phyloP scores from a whole-genome alignment of 495 filamentous ascomycete genomes.

The Penicillium longicatenatum region DNA sequence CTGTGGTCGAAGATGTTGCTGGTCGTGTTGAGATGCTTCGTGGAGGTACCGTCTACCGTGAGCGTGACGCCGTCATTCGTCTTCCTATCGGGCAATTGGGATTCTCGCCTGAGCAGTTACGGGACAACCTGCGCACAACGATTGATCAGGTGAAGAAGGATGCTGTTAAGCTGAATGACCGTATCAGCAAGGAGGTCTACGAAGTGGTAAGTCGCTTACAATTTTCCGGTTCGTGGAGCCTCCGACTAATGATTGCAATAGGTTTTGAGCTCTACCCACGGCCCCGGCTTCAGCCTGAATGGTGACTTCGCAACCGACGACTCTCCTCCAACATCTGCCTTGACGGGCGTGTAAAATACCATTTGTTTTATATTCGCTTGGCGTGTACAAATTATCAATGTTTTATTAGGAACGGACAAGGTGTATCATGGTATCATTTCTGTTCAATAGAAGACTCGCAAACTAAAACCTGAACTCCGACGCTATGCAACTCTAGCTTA shows the following conservation, averaged over 20 bases:
- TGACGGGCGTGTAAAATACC: conserved; percentile 48
- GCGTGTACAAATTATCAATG: conserved; percentile 43
- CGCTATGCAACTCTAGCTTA: conserved; percentile 44
- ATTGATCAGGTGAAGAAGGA: conserved; percentile 78
- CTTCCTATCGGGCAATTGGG: conserved; percentile 88
- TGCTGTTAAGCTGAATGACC: conserved; percentile 66
- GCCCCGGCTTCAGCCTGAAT: conserved; percentile 82
- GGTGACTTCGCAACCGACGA: conserved; percentile 68
- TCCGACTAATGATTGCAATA: conserved; percentile 26
- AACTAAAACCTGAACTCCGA: conserved; percentile 35
- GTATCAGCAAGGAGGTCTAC: conserved; percentile 75
- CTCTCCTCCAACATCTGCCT: conserved; percentile 50
- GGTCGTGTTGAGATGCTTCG: conserved; percentile 72
- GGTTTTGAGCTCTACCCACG: conserved; percentile 85
- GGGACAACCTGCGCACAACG: conserved; percentile 79
- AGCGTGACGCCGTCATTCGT: conserved; percentile 79
- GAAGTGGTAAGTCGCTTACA: conserved; percentile 69
- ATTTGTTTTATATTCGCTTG: conserved; percentile 33
- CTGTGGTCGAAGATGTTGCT: conserved; percentile 78
- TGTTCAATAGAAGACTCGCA: conserved; percentile 28
- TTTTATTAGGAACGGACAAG: conserved; percentile 49
- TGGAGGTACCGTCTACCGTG: conserved; percentile 83
- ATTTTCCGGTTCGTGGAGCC: not conserved
- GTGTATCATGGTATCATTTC: conserved; percentile 57
- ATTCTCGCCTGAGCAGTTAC: conserved; percentile 84